Conservation (phyloP, 2,329 filamentous ascomycete genomes). For the Exophiala lecanii-corni region DNA sequence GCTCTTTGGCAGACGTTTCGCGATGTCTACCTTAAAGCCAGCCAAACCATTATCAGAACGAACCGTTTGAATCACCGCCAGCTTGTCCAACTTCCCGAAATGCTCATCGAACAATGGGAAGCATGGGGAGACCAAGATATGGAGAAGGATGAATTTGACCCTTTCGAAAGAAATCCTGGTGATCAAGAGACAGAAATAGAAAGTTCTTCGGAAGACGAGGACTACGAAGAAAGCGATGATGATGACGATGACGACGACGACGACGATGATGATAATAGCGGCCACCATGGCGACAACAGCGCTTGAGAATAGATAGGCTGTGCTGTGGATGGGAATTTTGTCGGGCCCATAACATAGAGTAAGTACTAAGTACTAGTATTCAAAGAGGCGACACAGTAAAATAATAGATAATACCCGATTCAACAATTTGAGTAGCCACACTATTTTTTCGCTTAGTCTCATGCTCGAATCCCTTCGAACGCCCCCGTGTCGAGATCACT, state of each 20-base stretch:
- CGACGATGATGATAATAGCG: slow-evolving; percentile 2
- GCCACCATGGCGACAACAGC: too few relatives aligned
- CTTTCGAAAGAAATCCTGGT: slow-evolving; percentile 8
- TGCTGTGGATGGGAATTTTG: too few relatives aligned
- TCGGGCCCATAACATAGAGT: too few relatives aligned
- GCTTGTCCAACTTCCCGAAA: slow-evolving; percentile 3
- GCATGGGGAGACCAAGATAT: slow-evolving; percentile 11
- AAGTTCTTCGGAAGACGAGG: background rate
- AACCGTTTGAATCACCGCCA: background rate
- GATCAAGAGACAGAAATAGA: slow-evolving; percentile 1
- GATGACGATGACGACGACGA: slow-evolving; percentile 19
- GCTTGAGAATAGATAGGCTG: too few relatives aligned
- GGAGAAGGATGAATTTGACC: slow-evolving; percentile 7
- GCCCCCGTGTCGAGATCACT: too few relatives aligned
- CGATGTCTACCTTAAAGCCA: slow-evolving; percentile 9
- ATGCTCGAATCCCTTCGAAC: too few relatives aligned
- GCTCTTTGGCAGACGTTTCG: slow-evolving; percentile 10
- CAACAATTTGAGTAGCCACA: too few relatives aligned
- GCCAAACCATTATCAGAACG: slow-evolving; percentile 6
- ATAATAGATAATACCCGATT: too few relatives aligned
- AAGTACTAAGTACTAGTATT: too few relatives aligned
- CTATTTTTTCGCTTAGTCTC: too few relatives aligned
- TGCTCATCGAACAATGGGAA: slow-evolving; percentile 15
- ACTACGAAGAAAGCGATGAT: slow-evolving; percentile 2
- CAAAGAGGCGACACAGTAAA: too few relatives aligned